A percentile compares a stretch with the other conserved stretches of the same genome.
Conservation (phyloP, 2,329 filamentous ascomycete species). For the Ceratocystis lukuohia region DNA sequence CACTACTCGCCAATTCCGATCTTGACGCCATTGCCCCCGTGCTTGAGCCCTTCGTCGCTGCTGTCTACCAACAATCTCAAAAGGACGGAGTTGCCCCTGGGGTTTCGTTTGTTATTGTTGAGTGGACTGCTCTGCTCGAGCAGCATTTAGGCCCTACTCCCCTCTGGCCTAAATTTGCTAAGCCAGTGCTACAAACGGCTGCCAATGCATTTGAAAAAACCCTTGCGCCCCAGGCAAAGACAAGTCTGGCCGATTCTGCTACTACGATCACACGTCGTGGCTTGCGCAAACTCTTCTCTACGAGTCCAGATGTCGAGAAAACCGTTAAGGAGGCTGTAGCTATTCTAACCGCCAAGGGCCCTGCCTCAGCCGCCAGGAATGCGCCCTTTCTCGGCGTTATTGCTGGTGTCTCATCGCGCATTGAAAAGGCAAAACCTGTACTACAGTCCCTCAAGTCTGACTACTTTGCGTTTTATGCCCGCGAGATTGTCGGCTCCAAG, state of each 20-base stretch:
- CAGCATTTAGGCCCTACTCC: constrained; percentile 51
- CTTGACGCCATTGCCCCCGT: constrained; percentile 37
- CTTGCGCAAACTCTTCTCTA: constrained; percentile 58
- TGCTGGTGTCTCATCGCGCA: constrained; percentile 69
- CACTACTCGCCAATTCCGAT: constrained; percentile 47
- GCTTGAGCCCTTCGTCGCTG: constrained; percentile 51
- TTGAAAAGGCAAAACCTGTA: constrained; percentile 46
- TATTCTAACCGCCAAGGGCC: constrained; percentile 53
- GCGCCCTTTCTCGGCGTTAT: constrained; percentile 71
- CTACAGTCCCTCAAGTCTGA: constrained; percentile 51
- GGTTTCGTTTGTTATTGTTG: constrained; percentile 76
- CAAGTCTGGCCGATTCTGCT: constrained; percentile 57
- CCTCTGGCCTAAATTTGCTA: constrained; percentile 50
- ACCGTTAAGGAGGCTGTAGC: constrained; percentile 50
- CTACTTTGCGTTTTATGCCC: constrained; percentile 69
- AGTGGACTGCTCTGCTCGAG: constrained; percentile 76
- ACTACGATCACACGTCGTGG: constrained; percentile 66
- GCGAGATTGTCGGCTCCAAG: constrained; percentile 74
- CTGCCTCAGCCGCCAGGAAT: constrained; percentile 53
- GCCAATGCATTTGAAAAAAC: constrained; percentile 69
- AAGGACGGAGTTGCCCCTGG: constrained; percentile 65
- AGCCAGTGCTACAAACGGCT: constrained; percentile 53
- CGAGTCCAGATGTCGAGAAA: constrained; percentile 42
- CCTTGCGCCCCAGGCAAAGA: constrained; percentile 49
- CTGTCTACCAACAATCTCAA: constrained; percentile 56